Conservation (phyloP, 345 rosid genomes). For the Schrenkiella parvula region DNA sequence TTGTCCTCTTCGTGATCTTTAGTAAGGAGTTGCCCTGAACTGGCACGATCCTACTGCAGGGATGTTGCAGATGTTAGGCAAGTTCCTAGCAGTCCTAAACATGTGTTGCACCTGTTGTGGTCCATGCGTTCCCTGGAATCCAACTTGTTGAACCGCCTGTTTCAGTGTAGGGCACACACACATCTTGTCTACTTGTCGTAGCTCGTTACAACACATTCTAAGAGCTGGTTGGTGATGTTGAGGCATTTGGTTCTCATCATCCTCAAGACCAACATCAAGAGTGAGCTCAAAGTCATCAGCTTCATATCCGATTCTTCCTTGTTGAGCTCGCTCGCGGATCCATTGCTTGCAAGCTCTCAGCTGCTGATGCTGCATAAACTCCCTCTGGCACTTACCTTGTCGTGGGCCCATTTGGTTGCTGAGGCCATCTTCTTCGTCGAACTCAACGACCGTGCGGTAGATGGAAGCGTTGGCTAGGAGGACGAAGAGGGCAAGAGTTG, state of each 20-base stretch:
- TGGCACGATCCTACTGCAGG: conserved; percentile 11
- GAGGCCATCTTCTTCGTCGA: conserved; percentile 14
- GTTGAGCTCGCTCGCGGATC: conserved; percentile 22
- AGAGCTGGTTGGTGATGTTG: background rate
- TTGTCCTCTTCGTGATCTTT: background rate
- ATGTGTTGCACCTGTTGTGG: conserved; percentile 11
- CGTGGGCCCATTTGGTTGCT: background rate
- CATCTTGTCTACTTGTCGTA: conserved; percentile 2
- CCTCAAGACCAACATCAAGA: background rate
- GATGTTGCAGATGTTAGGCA: conserved; percentile 11
- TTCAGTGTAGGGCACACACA: conserved; percentile 19
- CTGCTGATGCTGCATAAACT: conserved; percentile 33
- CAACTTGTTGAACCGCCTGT: background rate
- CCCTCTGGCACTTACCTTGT: conserved; percentile 16
- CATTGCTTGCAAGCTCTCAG: conserved; percentile 36
- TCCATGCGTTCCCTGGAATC: conserved; percentile 4
- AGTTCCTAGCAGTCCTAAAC: conserved; percentile 8
- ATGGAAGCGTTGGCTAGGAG: conserved; percentile 16
- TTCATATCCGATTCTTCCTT: conserved; percentile 14
- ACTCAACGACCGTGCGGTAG: conserved; percentile 9
- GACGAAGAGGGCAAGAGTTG: conserved; percentile 7
- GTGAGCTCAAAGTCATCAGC: conserved; percentile 18
- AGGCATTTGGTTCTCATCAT: conserved; percentile 7
- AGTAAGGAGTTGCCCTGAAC: conserved; percentile 17
- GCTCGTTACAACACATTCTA: conserved; percentile 15